Evolutionary conservation across 148 eudicot species (phyloP).

Genomic region (Linanthus parryae): DNA sequence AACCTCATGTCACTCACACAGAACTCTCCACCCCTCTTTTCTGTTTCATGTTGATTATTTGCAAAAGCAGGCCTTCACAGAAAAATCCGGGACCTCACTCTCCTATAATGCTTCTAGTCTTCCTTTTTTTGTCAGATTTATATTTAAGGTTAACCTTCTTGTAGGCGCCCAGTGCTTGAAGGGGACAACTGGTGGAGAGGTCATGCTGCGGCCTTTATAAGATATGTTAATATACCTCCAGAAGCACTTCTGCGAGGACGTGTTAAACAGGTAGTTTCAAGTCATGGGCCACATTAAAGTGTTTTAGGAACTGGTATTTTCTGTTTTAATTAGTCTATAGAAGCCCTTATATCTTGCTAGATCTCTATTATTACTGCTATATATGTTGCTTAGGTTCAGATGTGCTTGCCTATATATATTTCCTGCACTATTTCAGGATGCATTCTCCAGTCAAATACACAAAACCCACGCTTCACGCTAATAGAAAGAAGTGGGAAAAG

Average conservation of each 20-base stretch:
- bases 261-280: conserved; percentile 46
- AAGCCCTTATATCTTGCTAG: too few species aligned
- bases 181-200: conserved; percentile 95
- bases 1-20: too few species aligned
- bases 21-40: too few species aligned
- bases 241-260: conserved; percentile 62
- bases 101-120: conserved; percentile 13
- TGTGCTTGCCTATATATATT: too few species aligned
- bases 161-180: conserved; percentile 61
- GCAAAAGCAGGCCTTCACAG: not conserved
- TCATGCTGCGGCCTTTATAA: conserved; percentile 79
- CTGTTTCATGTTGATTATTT: not conserved
- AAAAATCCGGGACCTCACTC: conserved; percentile 11
- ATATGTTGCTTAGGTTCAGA: too few species aligned
- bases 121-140: conserved; percentile 9
- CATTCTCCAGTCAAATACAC: too few species aligned
- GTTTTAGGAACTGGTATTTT: not conserved
- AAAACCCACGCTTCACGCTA: too few species aligned
- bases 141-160: conserved; percentile 10
- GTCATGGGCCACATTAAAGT: not conserved
- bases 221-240: conserved; percentile 37
- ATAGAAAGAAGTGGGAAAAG: too few species aligned
- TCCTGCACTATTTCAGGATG: too few species aligned
- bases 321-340: not conserved
- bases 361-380: too few species aligned